Percentiles rank a stretch among this genome's conserved stretches.
Conservation (phyloP, 345 rosid genomes). For the Abelmoschus esculentus region DNA sequence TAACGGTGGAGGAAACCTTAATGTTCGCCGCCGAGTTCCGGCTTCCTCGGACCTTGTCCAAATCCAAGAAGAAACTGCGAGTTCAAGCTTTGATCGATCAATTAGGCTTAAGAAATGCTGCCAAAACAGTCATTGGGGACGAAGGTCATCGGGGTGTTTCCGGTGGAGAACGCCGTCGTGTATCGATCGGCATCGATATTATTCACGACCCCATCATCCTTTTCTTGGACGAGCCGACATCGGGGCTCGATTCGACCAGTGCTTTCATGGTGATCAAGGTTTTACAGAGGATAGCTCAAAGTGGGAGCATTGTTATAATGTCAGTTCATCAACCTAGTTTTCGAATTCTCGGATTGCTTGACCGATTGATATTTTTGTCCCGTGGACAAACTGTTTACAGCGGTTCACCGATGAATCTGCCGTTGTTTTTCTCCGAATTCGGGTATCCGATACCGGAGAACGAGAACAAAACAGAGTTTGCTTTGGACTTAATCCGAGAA, state of each 20-base stretch:
- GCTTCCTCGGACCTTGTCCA: slow-evolving; percentile 62
- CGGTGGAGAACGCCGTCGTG: slow-evolving; percentile 91
- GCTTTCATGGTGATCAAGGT: slow-evolving; percentile 96
- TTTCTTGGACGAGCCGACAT: slow-evolving; percentile 90
- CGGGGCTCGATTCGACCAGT: slow-evolving; percentile 89
- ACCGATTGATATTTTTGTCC: slow-evolving; percentile 66
- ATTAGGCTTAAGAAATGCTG: slow-evolving; percentile 74
- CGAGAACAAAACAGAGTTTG: slow-evolving; percentile 85
- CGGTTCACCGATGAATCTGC: slow-evolving; percentile 61
- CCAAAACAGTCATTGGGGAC: slow-evolving; percentile 79
- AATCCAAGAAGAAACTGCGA: slow-evolving; percentile 54
- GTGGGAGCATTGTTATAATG: slow-evolving; percentile 92
- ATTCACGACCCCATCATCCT: slow-evolving; percentile 84
- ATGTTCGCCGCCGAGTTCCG: slow-evolving; percentile 93
- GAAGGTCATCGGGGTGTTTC: slow-evolving; percentile 96
- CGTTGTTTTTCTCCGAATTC: slow-evolving; percentile 53
- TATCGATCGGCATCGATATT: slow-evolving; percentile 82
- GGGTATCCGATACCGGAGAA: slow-evolving; percentile 79
- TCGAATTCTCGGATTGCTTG: slow-evolving; percentile 68
- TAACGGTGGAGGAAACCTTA: slow-evolving; percentile 76
- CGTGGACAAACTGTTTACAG: slow-evolving; percentile 90
- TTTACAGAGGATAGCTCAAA: slow-evolving; percentile 75
- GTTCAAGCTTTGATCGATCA: slow-evolving; percentile 86
- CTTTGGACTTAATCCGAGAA: slow-evolving; percentile 71
- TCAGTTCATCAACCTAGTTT: slow-evolving; percentile 93